phyloP scores from a whole-genome alignment of 352 stramenopile species.

The Albugo laibachii region DNA sequence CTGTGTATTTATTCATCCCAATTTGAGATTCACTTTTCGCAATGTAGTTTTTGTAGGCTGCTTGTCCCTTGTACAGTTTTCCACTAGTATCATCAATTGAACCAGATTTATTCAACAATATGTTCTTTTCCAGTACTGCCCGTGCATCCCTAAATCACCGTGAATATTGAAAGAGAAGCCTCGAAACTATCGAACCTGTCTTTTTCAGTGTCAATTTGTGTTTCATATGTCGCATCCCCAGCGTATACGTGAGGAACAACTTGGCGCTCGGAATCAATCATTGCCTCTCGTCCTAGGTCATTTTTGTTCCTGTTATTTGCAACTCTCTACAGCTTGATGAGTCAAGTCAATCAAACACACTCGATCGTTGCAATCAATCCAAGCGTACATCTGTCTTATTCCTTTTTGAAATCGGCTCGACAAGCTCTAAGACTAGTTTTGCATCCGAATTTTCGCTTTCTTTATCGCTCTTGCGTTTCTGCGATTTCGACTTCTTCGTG shows the following conservation, averaged over 20 bases:
- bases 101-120: conserved; percentile 47
- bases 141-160: conserved; percentile 31
- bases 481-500: background rate
- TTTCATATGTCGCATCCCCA: conserved; percentile 66
- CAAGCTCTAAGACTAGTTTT: conserved; percentile 1
- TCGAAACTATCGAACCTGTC: conserved; percentile 19
- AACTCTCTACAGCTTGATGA: too few relatives aligned
- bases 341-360: too few relatives aligned
- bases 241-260: conserved; percentile 62
- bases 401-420: background rate
- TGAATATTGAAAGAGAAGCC: too few relatives aligned
- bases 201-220: conserved; percentile 61
- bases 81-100: conserved; percentile 42
- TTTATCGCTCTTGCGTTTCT: background rate
- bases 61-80: conserved; percentile 66
- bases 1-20: conserved; percentile 80
- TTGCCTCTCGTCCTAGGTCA: too few relatives aligned
- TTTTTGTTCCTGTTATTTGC: too few relatives aligned
- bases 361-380: too few relatives aligned
- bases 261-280: conserved; percentile 46
- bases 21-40: conserved; percentile 75
- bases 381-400: background rate
- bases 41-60: conserved; percentile 76
- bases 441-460: background rate
- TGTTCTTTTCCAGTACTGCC: conserved; percentile 57